Evolutionary conservation across 257 asterid genomes (phyloP).

Genomic region (Linaria vulgaris): DNA sequence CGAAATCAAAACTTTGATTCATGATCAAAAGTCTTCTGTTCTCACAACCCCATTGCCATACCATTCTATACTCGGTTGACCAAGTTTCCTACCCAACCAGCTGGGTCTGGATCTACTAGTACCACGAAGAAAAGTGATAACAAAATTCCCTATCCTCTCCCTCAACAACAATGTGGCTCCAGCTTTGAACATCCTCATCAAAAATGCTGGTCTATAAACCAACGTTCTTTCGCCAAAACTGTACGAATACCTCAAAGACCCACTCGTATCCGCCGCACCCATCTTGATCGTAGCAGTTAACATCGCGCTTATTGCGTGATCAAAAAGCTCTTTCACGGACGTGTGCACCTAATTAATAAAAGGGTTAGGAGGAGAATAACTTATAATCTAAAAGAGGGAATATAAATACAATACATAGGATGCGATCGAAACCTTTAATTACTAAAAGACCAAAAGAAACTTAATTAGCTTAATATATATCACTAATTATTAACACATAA

Average conservation of each 20-base stretch:
- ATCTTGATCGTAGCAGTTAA: background rate
- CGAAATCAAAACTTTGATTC: no score
- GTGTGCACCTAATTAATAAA: background rate
- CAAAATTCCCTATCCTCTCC: conserved; percentile 3
- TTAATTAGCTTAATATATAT: no score
- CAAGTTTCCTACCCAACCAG: background rate
- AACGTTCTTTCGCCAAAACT: background rate
- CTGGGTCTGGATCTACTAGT: background rate
- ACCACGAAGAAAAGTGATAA: background rate
- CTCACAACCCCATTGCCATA: background rate
- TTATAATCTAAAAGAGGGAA: no score
- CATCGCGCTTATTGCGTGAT: background rate
- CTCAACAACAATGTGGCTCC: background rate
- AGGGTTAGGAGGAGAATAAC: no score
- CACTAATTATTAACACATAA: no score
- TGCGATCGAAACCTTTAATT: no score
- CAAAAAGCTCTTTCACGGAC: background rate
- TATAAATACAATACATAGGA: no score
- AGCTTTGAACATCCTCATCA: background rate
- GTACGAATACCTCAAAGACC: background rate
- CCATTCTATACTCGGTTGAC: background rate
- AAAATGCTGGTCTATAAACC: background rate
- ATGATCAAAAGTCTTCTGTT: no score
- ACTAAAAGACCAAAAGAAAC: no score
- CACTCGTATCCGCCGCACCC: background rate